These are phyloP conservation scores for Tolypocladium nubicola DNA, from an alignment of 2,329 filamentous ascomycete species.

Conservation along the genomic window DNA sequence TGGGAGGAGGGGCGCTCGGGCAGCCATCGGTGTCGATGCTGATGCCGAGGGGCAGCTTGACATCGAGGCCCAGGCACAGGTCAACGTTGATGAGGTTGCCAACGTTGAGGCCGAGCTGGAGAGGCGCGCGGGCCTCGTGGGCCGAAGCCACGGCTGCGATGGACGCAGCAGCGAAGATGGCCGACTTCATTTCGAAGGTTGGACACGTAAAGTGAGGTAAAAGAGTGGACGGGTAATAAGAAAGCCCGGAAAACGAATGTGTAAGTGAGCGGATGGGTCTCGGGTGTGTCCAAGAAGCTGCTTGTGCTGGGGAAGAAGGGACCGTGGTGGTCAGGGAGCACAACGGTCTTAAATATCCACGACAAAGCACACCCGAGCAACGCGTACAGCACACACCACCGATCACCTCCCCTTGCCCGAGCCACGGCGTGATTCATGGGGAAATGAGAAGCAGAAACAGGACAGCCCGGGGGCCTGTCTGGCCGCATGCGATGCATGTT, in stretches of 20 bases:
- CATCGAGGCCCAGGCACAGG: constrained; percentile 8
- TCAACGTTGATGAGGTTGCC: constrained; percentile 3
- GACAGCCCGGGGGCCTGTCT: neutral
- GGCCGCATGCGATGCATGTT: neutral
- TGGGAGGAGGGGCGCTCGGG: constrained; percentile 12
- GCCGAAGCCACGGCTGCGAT: constrained; percentile 6
- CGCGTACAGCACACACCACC: neutral
- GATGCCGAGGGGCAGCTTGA: constrained; percentile 8
- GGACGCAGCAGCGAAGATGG: constrained; percentile 9
- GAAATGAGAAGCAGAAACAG: constrained; percentile 9
- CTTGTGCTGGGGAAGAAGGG: constrained; percentile 3
- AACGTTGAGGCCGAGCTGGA: constrained; percentile 2
- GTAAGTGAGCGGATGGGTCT: constrained; percentile 4
- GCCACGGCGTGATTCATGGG: constrained; percentile 3
- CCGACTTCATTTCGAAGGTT: constrained; percentile 13
- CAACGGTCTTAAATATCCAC: constrained; percentile 10
- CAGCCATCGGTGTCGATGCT: constrained; percentile 8
- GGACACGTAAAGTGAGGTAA: neutral
- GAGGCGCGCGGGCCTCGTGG: constrained; percentile 8
- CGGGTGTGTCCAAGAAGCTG: constrained; percentile 3
- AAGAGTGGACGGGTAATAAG: constrained; percentile 11
- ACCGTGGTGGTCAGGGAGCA: constrained; percentile 4
- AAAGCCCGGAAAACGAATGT: constrained; percentile 9
- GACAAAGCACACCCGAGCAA: neutral
- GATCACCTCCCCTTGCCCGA: neutral